Conservation (phyloP, 768 basidiomycete genomes). For the Lentinula lateritia region DNA sequence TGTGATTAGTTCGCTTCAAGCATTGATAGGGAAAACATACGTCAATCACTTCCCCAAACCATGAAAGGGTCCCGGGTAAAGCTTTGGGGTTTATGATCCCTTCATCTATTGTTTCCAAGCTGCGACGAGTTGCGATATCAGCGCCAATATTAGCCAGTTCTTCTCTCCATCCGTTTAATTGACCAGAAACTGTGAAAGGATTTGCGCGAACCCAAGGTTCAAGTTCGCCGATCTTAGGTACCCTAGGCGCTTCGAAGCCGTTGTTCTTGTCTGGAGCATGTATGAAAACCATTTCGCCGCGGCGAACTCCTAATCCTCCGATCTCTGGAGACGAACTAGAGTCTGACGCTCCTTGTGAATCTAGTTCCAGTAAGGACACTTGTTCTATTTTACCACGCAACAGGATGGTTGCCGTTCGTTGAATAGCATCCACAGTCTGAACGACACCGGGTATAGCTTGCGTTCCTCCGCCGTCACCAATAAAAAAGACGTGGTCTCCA, state of each 20-base stretch:
- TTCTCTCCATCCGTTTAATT: slow-evolving; percentile 66
- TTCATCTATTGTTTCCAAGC: slow-evolving; percentile 31
- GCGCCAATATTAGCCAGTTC: slow-evolving; percentile 64
- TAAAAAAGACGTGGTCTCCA: slow-evolving; percentile 86
- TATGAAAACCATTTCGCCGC: slow-evolving; percentile 83
- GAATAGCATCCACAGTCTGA: slow-evolving; percentile 66
- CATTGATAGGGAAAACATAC: slow-evolving; percentile 30
- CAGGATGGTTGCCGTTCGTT: slow-evolving; percentile 65
- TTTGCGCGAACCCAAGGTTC: slow-evolving; percentile 73
- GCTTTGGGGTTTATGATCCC: slow-evolving; percentile 37
- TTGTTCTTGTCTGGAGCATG: slow-evolving; percentile 68
- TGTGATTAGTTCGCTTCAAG: not conserved
- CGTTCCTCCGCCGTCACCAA: slow-evolving; percentile 66
- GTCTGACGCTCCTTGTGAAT: slow-evolving; percentile 71
- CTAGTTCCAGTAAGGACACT: slow-evolving; percentile 83
- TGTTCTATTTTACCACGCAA: slow-evolving; percentile 53
- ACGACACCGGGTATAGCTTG: slow-evolving; percentile 60
- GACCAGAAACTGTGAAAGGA: slow-evolving; percentile 37
- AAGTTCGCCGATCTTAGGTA: slow-evolving; percentile 82
- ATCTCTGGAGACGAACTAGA: slow-evolving; percentile 34
- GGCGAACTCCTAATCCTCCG: slow-evolving; percentile 72
- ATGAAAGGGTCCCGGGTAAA: slow-evolving; percentile 41
- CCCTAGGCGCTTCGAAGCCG: slow-evolving; percentile 58
- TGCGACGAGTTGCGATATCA: slow-evolving; percentile 44
- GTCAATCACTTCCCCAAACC: slow-evolving; percentile 85